Conservation (phyloP, 179 eudicot genomes). For the Camellia oleifera region DNA sequence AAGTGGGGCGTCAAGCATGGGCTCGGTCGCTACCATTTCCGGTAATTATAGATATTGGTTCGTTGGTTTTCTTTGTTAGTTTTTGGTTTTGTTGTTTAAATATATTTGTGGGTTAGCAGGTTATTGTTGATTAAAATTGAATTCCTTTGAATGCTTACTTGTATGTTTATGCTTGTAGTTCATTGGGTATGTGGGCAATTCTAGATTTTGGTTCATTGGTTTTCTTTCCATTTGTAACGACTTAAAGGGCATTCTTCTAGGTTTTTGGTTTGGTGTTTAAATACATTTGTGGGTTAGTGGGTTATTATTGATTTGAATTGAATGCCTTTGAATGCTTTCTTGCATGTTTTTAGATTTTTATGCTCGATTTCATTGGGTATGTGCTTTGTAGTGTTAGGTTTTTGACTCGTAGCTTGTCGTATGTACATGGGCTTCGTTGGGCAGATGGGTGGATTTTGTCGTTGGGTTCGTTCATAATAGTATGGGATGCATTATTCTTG, state of each 20-base stretch:
- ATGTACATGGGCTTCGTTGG: neutral
- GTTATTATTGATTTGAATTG: neutral
- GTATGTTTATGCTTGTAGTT: too few relatives aligned
- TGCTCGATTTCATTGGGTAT: neutral
- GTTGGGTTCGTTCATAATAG: neutral
- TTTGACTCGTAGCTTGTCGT: neutral
- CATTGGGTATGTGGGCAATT: too few relatives aligned
- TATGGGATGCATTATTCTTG: neutral
- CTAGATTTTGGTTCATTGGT: conserved; percentile 5
- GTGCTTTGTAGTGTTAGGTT: neutral
- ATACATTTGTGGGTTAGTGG: neutral
- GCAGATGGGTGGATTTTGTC: neutral
- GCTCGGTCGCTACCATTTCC: conserved; percentile 85
- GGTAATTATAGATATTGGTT: conserved; percentile 34
- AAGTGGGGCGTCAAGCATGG: conserved; percentile 96
- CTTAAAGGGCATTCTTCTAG: neutral
- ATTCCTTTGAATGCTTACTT: too few relatives aligned
- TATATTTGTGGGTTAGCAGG: too few relatives aligned
- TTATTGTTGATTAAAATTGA: too few relatives aligned
- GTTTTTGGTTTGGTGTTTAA: neutral
- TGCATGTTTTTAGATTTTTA: neutral
- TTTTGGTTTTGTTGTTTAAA: too few relatives aligned
- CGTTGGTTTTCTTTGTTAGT: too few relatives aligned
- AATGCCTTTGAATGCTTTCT: neutral
- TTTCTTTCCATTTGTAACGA: conserved; percentile 1